Conservation (phyloP, 345 rosid genomes). For the Hypericum androsaemum region DNA sequence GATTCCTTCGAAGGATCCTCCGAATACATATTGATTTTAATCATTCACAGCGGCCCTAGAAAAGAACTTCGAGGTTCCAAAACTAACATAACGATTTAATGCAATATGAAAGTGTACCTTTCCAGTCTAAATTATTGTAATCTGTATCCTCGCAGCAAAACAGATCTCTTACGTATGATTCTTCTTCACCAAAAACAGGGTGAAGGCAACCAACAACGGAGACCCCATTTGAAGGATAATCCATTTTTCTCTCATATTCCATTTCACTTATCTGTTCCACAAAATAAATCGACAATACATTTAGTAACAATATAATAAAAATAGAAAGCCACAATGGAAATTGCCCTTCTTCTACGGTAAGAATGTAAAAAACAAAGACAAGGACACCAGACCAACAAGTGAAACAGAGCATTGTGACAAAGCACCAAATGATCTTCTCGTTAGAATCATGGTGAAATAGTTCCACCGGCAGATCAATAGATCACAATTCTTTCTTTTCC, state of each 20-base stretch:
- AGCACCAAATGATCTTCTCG: too few relatives aligned
- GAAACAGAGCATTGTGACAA: too few relatives aligned
- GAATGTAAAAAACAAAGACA: too few relatives aligned
- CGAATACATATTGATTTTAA: background rate
- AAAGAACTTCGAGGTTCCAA: background rate
- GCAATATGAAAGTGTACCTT: slow-evolving; percentile 36
- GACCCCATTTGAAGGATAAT: slow-evolving; percentile 81
- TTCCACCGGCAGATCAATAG: too few relatives aligned
- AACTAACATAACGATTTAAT: background rate
- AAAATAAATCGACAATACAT: slow-evolving; percentile 8
- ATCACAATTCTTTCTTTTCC: too few relatives aligned
- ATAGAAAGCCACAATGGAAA: too few relatives aligned
- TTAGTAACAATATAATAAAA: too few relatives aligned
- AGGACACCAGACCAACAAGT: too few relatives aligned
- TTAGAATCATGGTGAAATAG: too few relatives aligned
- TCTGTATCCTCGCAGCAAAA: slow-evolving; percentile 49
- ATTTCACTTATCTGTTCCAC: slow-evolving; percentile 37
- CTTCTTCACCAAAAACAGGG: slow-evolving; percentile 77
- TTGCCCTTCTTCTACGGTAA: too few relatives aligned
- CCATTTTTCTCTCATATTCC: slow-evolving; percentile 56
- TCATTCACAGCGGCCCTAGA: slow-evolving; percentile 2
- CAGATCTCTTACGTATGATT: slow-evolving; percentile 52
- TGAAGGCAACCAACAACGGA: slow-evolving; percentile 77
- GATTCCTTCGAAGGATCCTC: too few relatives aligned
- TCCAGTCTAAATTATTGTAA: slow-evolving; percentile 43